A percentile compares a stretch with the other conserved stretches of the same genome.
Evolutionary conservation across 371 early-diverging fungal species (phyloP).

Genomic region (Thermomucor indicae-seudaticae): DNA sequence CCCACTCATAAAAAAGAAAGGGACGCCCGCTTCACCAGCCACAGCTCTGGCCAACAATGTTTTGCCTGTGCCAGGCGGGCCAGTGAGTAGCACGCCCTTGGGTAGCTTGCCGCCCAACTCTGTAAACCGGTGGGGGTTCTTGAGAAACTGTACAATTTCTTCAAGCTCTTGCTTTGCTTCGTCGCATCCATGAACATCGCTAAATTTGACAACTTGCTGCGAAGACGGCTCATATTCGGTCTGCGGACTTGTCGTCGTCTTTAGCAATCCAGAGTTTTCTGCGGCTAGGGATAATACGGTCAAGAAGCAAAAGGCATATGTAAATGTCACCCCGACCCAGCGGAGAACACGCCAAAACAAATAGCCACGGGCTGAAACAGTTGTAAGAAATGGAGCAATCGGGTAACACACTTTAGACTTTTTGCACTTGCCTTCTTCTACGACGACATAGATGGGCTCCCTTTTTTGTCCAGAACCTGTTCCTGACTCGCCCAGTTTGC

Average conservation of each 20-base stretch:
- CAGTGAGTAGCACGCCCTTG: slow-evolving; percentile 91
- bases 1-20: slow-evolving; percentile 94
- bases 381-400: too few relatives aligned
- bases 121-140: slow-evolving; percentile 81
- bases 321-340: slow-evolving; percentile 65
- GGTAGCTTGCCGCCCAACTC: slow-evolving; percentile 91
- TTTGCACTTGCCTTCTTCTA: slow-evolving; percentile 35
- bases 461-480: slow-evolving; percentile 17
- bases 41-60: slow-evolving; percentile 82
- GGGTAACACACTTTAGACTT: neutral
- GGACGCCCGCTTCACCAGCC: slow-evolving; percentile 89
- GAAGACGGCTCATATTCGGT: slow-evolving; percentile 63
- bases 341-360: slow-evolving; percentile 60
- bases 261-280: slow-evolving; percentile 68
- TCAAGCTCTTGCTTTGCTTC: slow-evolving; percentile 94
- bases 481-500: slow-evolving; percentile 1
- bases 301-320: slow-evolving; percentile 67
- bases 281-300: slow-evolving; percentile 60
- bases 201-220: slow-evolving; percentile 66
- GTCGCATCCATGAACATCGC: slow-evolving; percentile 95
- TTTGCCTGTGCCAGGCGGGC: slow-evolving; percentile 99
- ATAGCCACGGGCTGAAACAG: slow-evolving; percentile 46
- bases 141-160: slow-evolving; percentile 91
- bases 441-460: slow-evolving; percentile 42
- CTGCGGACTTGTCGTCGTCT: slow-evolving; percentile 44